Percentiles rank a stretch among this genome's conserved stretches.
These are phyloP conservation scores for Lithospermum erythrorhizon DNA, from an alignment of 257 asterid genomes.

Conservation along the genomic window DNA sequence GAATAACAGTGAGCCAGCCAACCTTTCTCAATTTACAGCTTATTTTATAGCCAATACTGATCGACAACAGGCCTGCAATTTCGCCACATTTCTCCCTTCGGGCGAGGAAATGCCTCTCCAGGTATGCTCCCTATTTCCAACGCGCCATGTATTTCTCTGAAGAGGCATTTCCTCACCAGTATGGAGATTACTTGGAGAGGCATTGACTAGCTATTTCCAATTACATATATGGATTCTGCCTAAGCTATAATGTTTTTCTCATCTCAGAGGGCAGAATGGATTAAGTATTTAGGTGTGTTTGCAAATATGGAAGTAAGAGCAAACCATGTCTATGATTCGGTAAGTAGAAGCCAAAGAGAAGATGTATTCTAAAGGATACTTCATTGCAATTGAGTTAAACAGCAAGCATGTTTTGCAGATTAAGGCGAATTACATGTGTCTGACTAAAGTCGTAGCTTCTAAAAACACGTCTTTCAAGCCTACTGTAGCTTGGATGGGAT, in stretches of 20 bases:
- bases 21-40: slow-evolving; percentile 50
- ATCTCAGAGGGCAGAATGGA: slow-evolving; percentile 89
- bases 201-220: no score
- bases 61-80: slow-evolving; percentile 72
- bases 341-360: slow-evolving; percentile 20
- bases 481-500: slow-evolving; percentile 78
- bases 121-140: slow-evolving; percentile 20
- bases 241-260: no score
- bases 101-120: slow-evolving; percentile 78
- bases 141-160: no score
- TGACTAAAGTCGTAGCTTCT: slow-evolving; percentile 46
- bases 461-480: slow-evolving; percentile 46
- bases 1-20: slow-evolving; percentile 43
- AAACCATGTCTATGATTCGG: slow-evolving; percentile 60
- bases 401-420: slow-evolving; percentile 32
- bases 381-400: not conserved
- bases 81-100: slow-evolving; percentile 65
- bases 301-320: slow-evolving; percentile 72
- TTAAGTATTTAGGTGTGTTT: slow-evolving; percentile 76
- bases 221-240: no score
- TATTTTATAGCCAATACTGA: slow-evolving; percentile 62
- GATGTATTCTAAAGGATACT: not conserved
- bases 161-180: no score
- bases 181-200: no score
- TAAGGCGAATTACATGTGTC: slow-evolving; percentile 74